phyloP scores from a whole-genome alignment of 148 eudicot genomes.

The Spergularia marina region DNA sequence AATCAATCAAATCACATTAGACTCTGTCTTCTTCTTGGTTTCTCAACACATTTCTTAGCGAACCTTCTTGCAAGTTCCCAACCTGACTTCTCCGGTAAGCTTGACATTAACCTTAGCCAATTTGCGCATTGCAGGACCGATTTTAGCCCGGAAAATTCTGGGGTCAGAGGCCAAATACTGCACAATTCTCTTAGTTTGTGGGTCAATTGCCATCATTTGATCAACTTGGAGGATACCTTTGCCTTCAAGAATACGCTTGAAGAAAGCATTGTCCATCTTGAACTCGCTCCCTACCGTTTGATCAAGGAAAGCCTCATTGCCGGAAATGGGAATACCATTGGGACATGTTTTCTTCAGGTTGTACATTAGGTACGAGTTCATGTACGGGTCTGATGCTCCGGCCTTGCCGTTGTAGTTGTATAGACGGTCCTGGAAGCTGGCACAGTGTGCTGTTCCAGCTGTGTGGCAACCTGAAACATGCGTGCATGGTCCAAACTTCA shows the following conservation, averaged over 20 bases:
- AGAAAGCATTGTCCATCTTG: constrained; percentile 25
- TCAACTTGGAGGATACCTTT: constrained; percentile 26
- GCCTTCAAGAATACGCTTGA: constrained; percentile 1
- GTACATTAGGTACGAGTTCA: constrained; percentile 28
- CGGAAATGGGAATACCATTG: constrained; percentile 1
- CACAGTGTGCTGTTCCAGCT: constrained; percentile 26
- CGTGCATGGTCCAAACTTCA: too few relatives aligned
- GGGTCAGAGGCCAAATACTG: not conserved
- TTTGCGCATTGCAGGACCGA: constrained; percentile 26
- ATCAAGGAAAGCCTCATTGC: constrained; percentile 22
- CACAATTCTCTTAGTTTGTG: constrained; percentile 18
- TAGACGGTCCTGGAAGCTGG: constrained; percentile 22
- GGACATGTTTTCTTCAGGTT: constrained; percentile 38
- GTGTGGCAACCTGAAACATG: constrained; percentile 24
- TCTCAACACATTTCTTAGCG: not conserved
- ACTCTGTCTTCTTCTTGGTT: too few relatives aligned
- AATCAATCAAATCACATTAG: too few relatives aligned
- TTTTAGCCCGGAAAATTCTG: not conserved
- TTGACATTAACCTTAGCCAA: constrained; percentile 19
- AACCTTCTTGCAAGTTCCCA: constrained; percentile 19
- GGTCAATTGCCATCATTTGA: constrained; percentile 23
- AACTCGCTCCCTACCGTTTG: constrained; percentile 27
- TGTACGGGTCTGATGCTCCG: constrained; percentile 27
- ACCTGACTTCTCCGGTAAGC: constrained; percentile 14
- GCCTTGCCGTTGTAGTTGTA: constrained; percentile 12